These are phyloP conservation scores for Dipodascus geniculatus DNA, from an alignment of 805 yeast genomes.

Conservation along the genomic window DNA sequence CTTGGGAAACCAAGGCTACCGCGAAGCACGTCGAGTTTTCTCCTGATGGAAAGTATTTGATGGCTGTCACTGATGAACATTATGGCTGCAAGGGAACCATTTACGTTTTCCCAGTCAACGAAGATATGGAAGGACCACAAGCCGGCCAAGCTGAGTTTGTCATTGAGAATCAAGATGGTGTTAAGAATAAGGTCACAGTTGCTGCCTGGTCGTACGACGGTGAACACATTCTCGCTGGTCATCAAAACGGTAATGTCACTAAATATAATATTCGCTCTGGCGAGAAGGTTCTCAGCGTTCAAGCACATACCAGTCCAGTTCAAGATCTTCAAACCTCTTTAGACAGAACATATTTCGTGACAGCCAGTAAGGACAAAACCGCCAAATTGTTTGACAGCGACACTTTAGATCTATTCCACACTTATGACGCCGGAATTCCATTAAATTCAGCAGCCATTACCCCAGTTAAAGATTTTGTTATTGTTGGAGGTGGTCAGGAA, in stretches of 20 bases:
- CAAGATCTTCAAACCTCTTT: constrained; percentile 86
- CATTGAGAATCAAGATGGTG: constrained; percentile 44
- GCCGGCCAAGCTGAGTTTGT: constrained; percentile 33
- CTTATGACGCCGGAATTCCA: constrained; percentile 80
- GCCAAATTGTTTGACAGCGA: constrained; percentile 73
- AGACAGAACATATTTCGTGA: constrained; percentile 81
- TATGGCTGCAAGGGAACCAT: constrained; percentile 83
- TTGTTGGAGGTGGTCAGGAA: constrained; percentile 98
- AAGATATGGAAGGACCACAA: constrained; percentile 29
- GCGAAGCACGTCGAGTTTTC: constrained; percentile 82
- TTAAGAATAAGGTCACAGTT: constrained; percentile 29
- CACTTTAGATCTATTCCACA: constrained; percentile 57
- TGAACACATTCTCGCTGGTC: constrained; percentile 70
- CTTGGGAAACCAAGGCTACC: constrained; percentile 73
- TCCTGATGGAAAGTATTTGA: constrained; percentile 54
- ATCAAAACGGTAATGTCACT: constrained; percentile 73
- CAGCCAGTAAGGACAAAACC: constrained; percentile 84
- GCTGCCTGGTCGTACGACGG: constrained; percentile 83
- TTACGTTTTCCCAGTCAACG: constrained; percentile 48
- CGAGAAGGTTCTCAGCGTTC: constrained; percentile 43
- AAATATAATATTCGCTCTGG: constrained; percentile 74
- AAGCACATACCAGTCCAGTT: constrained; percentile 60
- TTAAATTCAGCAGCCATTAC: constrained; percentile 93
- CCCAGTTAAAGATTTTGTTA: constrained; percentile 81
- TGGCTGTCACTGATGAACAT: constrained; percentile 79